A percentile compares a stretch with the other conserved stretches of the same genome.
Evolutionary conservation across 805 yeast genomes (phyloP).

Genomic region (Teunomyces barrocoloradensis): DNA sequence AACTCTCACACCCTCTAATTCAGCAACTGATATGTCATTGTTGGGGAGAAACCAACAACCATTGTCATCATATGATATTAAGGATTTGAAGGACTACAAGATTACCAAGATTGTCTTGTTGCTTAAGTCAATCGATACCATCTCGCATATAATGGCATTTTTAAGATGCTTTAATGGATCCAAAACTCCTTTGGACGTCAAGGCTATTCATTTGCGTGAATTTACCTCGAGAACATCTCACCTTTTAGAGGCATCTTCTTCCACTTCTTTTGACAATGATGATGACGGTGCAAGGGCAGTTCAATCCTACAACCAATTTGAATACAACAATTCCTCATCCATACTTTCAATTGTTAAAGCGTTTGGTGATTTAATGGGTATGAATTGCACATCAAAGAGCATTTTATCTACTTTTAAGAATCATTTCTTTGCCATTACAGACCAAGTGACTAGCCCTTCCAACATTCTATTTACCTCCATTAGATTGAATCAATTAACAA

Average conservation of each 20-base stretch:
- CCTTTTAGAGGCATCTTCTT: conserved; percentile 58
- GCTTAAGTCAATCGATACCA: conserved; percentile 29
- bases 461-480: conserved; percentile 26
- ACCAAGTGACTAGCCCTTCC: conserved; percentile 24
- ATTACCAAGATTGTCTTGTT: conserved; percentile 25
- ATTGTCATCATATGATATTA: conserved; percentile 9
- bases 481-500: conserved; percentile 15
- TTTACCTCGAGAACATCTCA: conserved; percentile 69
- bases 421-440: conserved; percentile 29
- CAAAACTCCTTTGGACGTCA: conserved; percentile 27
- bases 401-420: conserved; percentile 31
- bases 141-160: conserved; percentile 34
- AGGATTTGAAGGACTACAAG: conserved; percentile 18
- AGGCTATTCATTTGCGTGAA: conserved; percentile 55
- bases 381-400: conserved; percentile 26
- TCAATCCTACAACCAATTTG: conserved; percentile 19
- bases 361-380: conserved; percentile 31
- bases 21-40: not conserved
- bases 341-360: conserved; percentile 34
- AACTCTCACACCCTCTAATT: conserved; percentile 1
- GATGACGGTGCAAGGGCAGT: conserved; percentile 1
- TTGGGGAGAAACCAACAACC: not conserved
- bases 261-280: conserved; percentile 20
- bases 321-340: conserved; percentile 28
- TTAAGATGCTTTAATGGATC: conserved; percentile 23